Base-by-base conservation (phyloP, 441 rosid genomes). In the Melianthus villosus region DNA sequence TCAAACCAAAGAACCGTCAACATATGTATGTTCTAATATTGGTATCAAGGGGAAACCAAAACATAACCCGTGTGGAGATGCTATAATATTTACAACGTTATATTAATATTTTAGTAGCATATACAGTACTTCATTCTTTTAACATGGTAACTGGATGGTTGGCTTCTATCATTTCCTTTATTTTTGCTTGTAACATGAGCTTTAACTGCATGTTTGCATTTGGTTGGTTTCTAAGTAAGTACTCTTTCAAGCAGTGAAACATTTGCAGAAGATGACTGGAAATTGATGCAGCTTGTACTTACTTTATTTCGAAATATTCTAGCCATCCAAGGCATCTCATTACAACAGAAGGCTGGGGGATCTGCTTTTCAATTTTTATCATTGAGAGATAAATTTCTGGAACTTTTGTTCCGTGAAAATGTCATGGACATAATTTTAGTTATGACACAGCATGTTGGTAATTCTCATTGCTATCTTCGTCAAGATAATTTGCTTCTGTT, bases 241-340 rank as follows among this genome's bases (percentile, higher is more conserved):
- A 8, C 38, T 39, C 28, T 67, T 22, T 3, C 32, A 36, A 51
- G 12, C 82, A 85, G 99, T 38, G 82, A 85, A 38, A 40, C 51
- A 28, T 79, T 85, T 53, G 59, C 65, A 0, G 96, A 85, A 63
- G 96, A 91, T 59, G 94, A 91, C 54, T 85, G 96, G 99, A 91
- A 91, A 68, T 53, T 91, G 73, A 70, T 82, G 53, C 96, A 85
- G 72, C 80, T 91, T 32, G 75, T 85, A 16, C 71, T 91, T 57
- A 82, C 96, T 27, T 53, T 85, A 16, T 82, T 91, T 48, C 71
- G 87, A 43, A 91, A 91, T 50, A 45, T 91, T 49, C 79, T 91
- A 18, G 91, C 96, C 30, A 59, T 85, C 42, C 96, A 82, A 57
- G 91, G 77, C 40, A 55, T 85, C 16, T 65, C 82, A 2, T 58